These are phyloP conservation scores for Nitzschia inconspicua DNA, from an alignment of 108 stramenopile genomes.

Conservation along the genomic window DNA sequence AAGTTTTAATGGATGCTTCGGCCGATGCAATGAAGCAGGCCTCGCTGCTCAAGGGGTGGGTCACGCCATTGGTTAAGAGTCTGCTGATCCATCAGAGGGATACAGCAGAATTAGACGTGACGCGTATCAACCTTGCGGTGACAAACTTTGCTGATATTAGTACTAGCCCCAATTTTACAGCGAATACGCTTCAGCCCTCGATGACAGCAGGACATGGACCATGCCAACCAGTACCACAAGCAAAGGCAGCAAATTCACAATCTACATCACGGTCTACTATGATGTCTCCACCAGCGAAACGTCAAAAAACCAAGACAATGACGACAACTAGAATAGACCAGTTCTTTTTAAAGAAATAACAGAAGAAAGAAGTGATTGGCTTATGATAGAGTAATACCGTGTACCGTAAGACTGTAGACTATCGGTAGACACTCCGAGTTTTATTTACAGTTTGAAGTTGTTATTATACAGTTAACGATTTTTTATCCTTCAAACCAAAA, in stretches of 20 bases:
- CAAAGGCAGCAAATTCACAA: not conserved
- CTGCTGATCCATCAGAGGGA: not conserved
- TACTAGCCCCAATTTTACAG: too few species aligned
- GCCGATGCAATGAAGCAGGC: not conserved
- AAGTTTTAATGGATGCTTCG: not conserved
- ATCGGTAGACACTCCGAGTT: too few species aligned
- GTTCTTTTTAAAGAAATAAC: constrained; percentile 18
- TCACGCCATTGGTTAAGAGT: constrained; percentile 12
- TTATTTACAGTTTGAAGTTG: too few species aligned
- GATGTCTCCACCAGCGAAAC: not conserved
- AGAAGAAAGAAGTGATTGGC: too few species aligned
- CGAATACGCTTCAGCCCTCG: too few species aligned
- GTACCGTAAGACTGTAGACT: too few species aligned
- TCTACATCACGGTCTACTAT: not conserved
- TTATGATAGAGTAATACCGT: too few species aligned
- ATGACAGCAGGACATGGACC: not conserved
- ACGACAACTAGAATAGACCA: constrained; percentile 17
- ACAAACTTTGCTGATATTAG: constrained; percentile 42
- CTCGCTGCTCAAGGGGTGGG: not conserved
- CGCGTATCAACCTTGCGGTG: constrained; percentile 44
- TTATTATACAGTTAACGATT: too few species aligned
- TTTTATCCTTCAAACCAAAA: too few species aligned
- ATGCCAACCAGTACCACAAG: not conserved
- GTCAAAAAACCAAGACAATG: not conserved
- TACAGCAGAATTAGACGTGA: constrained; percentile 37